phyloP scores from a whole-genome alignment of 1,284 basidiomycete genomes.

The Puccinia hordei region DNA sequence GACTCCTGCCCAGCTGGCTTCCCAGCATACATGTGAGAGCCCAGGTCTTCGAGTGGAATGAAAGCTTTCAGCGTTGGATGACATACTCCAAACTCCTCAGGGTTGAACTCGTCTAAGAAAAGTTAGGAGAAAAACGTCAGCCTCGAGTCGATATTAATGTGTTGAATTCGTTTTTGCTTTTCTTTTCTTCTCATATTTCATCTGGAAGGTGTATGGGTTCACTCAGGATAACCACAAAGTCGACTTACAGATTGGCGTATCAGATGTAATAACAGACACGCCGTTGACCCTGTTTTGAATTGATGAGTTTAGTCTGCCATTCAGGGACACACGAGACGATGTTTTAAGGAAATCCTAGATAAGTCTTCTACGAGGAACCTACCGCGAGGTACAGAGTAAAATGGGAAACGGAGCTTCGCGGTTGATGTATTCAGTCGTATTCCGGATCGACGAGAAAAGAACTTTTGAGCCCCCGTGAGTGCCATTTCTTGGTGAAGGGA shows the following conservation, averaged over 20 bases:
- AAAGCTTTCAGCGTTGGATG: constrained; percentile 43
- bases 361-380: background rate
- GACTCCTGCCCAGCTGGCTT: constrained; percentile 16
- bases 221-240: background rate
- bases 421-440: constrained; percentile 38
- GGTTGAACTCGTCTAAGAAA: constrained; percentile 41
- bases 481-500: constrained; percentile 25
- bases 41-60: constrained; percentile 41
- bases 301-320: background rate
- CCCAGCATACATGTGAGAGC: constrained; percentile 12
- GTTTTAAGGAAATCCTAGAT: background rate
- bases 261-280: background rate
- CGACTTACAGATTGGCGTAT: constrained; percentile 34
- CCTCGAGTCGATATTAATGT: background rate
- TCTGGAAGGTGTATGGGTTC: background rate
- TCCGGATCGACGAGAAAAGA: constrained; percentile 37
- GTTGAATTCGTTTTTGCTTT: background rate
- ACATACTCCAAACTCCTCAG: constrained; percentile 40
- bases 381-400: constrained; percentile 39
- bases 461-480: constrained; percentile 33
- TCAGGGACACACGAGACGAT: background rate
- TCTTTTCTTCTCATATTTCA: background rate
- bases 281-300: constrained; percentile 16
- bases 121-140: background rate
- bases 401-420: constrained; percentile 41